phyloP scores from a whole-genome alignment of 2,329 filamentous ascomycete genomes.

The Trichoderma sp. region DNA sequence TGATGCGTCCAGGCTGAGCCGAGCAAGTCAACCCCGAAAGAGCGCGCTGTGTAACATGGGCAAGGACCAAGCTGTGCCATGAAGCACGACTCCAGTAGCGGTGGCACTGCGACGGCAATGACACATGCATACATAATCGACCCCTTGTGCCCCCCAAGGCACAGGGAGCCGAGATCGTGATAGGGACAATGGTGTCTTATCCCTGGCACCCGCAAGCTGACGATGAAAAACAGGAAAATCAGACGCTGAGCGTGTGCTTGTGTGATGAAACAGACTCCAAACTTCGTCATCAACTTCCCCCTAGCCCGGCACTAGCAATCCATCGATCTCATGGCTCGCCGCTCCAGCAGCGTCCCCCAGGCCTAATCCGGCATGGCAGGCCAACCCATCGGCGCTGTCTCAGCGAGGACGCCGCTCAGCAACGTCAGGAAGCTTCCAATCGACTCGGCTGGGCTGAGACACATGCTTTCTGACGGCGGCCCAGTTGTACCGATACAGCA shows the following conservation, averaged over 20 bases:
- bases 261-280: not conserved
- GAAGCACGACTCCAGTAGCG: no score
- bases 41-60: no score
- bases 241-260: not conserved
- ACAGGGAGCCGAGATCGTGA: no score
- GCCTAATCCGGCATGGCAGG: conserved; percentile 23
- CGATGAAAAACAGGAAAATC: conserved; percentile 12
- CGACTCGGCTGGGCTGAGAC: conserved; percentile 4
- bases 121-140: no score
- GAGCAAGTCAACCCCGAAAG: no score
- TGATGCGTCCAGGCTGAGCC: no score
- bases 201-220: no score
- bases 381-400: conserved; percentile 13
- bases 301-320: conserved; percentile 22
- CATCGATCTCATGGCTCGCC: conserved; percentile 15
- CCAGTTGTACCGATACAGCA: not conserved
- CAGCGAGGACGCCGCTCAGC: not conserved
- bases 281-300: conserved; percentile 22
- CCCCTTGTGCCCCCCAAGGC: no score
- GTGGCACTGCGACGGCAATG: no score
- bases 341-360: conserved; percentile 12
- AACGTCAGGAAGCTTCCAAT: conserved; percentile 16
- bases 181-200: no score
- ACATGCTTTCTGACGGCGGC: conserved; percentile 10
- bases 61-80: no score